Base-by-base conservation (phyloP, 176 grass and related monocot species). In the Stipa capillata region DNA sequence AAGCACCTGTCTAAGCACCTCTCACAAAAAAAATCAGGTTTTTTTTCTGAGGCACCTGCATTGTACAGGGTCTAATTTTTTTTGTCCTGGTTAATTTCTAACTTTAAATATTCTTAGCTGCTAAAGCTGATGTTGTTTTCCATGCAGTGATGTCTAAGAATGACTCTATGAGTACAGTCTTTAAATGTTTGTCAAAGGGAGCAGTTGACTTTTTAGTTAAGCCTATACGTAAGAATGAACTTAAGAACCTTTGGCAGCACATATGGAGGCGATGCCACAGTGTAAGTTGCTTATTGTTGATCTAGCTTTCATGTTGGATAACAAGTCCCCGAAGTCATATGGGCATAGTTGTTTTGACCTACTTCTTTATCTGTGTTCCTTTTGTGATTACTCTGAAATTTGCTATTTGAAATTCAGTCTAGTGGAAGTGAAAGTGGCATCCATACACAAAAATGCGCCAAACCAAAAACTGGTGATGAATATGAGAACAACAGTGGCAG, bases 161-260 rank as follows among this genome's bases (percentile, higher is more conserved):
- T 79, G 90, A 94, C 66, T 94, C 92, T n/a, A 92, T 98, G 95
- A 72, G 77, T 85, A 98, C 75, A 54, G 87, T 91, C 55, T 94
- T 92, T 55, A 92, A 83, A 65, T 98, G 95, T 83, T 78, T 94
- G 73, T 94, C 95, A 25, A 94, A 94, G 85, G 92, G 95, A 65
- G 92, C 95, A 56, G 95, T 94, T 94, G 92, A 98, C 73, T 98
- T 98, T 84, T 87, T 98, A 83, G 85, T 98, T 66, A 98, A 98
- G 79, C 92, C 95, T 45, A 79, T 98, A 66, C 87, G 95, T 9
- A 98, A 94, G 77, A 98, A 98, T 80, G 95, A 98, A 74, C 92
- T 98, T 79, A 98, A 92, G 79, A 94, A 84, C 80, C 92, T 98
- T 76, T 94, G 91, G 95, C 95, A 97, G 76, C 95, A 97, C 29